Evolutionary conservation across 305 asterid genomes (phyloP), one percentile per base, ranked within the genome.

Genomic region (Fraxinus dipetala): DNA sequence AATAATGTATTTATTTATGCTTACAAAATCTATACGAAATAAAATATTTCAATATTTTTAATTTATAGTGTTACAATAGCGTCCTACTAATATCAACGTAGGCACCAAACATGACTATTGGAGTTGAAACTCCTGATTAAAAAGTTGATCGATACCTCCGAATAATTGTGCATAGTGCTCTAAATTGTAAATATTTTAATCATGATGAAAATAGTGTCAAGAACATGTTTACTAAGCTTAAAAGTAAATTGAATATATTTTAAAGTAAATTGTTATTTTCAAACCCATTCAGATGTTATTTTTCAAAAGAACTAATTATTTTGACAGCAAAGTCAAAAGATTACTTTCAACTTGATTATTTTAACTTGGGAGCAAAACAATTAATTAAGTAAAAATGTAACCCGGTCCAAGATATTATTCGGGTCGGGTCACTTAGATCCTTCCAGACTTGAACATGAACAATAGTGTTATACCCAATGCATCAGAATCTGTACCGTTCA

Each of bases 381-480:
- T 54, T 18, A 18, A n/a, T 54, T 51, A 16, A 11, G n/a, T 11
- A 30, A 65, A 30, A 65, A 65, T 6, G 18, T 69, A 30, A 69
- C 40, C 75, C 75, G 75, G 38, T 5, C 75, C 75, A 69, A 28
- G 75, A 31, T 13, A 5, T 6, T 31, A 16, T 14, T 34, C 48
- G 48, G 76, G 76, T 31, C 76, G 43, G 72, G 45, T 72, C 24
- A 72, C n/a, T 32, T 72, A 34, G 76, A 72, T 32, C 76, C 28
- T 72, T 72, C 76, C 76, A 32, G 76, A 32, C 5, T 8, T 6
- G 36, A 32, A 72, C 6, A 0, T 6, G 0, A 26, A 26, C 28
- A 0, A 26, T 26, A 26, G n/a, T 8, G 88, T 83, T 81, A 88
- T 85, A 84, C 90, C 79, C 77, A 84, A 35, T 81, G 90, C 90